These are phyloP conservation scores for Arachis stenosperma DNA, from an alignment of 306 rosid genomes.

Conservation along the genomic window DNA sequence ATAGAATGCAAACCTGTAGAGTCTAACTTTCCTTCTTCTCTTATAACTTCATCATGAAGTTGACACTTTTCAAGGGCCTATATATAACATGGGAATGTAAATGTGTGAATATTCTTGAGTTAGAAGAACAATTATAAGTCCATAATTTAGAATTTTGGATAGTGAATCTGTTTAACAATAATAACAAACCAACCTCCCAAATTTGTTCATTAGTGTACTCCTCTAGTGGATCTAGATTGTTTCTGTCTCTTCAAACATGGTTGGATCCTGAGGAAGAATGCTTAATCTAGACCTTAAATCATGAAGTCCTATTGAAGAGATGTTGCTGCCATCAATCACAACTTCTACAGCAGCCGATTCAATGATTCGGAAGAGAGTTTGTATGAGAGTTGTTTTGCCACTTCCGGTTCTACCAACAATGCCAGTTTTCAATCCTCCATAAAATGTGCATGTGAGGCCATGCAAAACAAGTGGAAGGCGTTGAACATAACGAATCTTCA, in stretches of 20 bases:
- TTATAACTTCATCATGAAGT: too few relatives aligned
- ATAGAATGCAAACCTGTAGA: too few relatives aligned
- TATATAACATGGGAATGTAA: too few relatives aligned
- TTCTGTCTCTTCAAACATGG: conserved; percentile 65
- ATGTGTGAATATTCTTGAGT: too few relatives aligned
- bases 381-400: conserved; percentile 63
- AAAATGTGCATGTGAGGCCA: conserved; percentile 57
- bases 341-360: conserved; percentile 51
- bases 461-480: conserved; percentile 57
- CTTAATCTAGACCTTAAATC: conserved; percentile 62
- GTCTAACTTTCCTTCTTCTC: too few relatives aligned
- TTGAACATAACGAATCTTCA: conserved; percentile 54
- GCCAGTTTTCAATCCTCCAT: conserved; percentile 55
- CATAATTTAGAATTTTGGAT: too few relatives aligned
- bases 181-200: conserved; percentile 56
- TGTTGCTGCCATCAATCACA: conserved; percentile 52
- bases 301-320: conserved; percentile 53
- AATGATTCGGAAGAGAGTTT: conserved; percentile 51
- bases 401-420: conserved; percentile 65
- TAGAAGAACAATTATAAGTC: too few relatives aligned
- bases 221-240: conserved; percentile 57
- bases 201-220: conserved; percentile 60
- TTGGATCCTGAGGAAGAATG: conserved; percentile 68
- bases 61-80: too few relatives aligned
- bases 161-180: too few relatives aligned